These are phyloP conservation scores for Kingdonia uniflora DNA, from an alignment of 164 flowering plant genomes.

Conservation along the genomic window DNA sequence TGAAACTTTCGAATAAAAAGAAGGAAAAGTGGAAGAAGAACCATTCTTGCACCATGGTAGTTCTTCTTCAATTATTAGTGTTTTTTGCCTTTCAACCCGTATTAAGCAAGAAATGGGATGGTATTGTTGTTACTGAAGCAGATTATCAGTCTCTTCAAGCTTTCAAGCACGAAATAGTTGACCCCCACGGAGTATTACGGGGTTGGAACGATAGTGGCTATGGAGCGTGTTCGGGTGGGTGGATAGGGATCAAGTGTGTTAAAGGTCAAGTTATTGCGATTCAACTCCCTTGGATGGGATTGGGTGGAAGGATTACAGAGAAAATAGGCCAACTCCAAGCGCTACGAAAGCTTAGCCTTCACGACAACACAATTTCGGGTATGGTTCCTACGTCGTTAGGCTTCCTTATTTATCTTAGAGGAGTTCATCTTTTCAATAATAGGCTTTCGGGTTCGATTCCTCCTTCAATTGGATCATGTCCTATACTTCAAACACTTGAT, in stretches of 20 bases:
- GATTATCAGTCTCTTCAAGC: slow-evolving; percentile 58
- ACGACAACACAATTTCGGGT: slow-evolving; percentile 59
- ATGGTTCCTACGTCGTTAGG: slow-evolving; percentile 60
- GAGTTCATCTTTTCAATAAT: slow-evolving; percentile 75
- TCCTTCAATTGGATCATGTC: slow-evolving; percentile 49
- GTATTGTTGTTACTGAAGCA: slow-evolving; percentile 37
- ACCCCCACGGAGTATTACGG: slow-evolving; percentile 32
- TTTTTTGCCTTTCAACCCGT: slow-evolving; percentile 14
- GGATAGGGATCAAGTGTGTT: slow-evolving; percentile 83
- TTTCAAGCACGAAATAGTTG: slow-evolving; percentile 43
- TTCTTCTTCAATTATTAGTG: slow-evolving; percentile 19
- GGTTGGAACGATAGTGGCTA: slow-evolving; percentile 65
- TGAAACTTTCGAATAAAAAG: slow-evolving; percentile 1
- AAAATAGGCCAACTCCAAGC: slow-evolving; percentile 60
- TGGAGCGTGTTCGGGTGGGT: slow-evolving; percentile 71
- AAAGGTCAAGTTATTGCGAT: slow-evolving; percentile 66
- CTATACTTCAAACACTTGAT: slow-evolving; percentile 59
- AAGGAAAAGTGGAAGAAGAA: slow-evolving; percentile 13
- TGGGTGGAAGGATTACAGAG: slow-evolving; percentile 63
- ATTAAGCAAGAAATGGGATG: slow-evolving; percentile 31
- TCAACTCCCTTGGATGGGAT: slow-evolving; percentile 82
- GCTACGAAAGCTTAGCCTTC: slow-evolving; percentile 71
- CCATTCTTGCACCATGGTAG: neutral
- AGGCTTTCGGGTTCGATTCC: slow-evolving; percentile 76
- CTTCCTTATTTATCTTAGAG: slow-evolving; percentile 61